These are phyloP conservation scores for Spinacia oleracea DNA, from an alignment of 179 eudicot species.

Conservation along the genomic window DNA sequence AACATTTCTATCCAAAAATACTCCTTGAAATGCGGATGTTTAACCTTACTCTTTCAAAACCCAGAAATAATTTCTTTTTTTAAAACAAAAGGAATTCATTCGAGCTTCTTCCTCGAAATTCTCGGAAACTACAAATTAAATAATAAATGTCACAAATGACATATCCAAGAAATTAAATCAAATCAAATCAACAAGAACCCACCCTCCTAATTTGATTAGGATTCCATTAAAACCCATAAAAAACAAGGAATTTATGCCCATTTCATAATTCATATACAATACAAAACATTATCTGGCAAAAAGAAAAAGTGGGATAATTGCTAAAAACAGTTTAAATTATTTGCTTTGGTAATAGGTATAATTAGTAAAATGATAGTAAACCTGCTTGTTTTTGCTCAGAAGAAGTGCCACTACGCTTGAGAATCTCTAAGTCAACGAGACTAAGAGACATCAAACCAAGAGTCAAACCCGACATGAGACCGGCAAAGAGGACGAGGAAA, in stretches of 20 bases:
- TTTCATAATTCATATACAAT: background rate
- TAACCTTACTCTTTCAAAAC: background rate
- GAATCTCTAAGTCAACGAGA: slow-evolving; percentile 86
- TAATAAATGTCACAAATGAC: background rate
- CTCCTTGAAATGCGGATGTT: background rate
- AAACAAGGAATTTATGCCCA: background rate
- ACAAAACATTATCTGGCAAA: background rate
- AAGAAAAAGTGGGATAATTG: background rate
- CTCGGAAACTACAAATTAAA: background rate
- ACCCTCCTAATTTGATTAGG: background rate
- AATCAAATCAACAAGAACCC: background rate
- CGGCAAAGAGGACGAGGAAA: slow-evolving; percentile 75
- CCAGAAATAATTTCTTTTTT: too few relatives aligned
- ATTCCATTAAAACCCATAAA: background rate
- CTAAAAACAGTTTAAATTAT: background rate
- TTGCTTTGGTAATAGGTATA: too few relatives aligned
- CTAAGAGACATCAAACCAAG: slow-evolving; percentile 91
- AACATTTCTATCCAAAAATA: background rate
- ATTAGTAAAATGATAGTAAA: slow-evolving; percentile 1
- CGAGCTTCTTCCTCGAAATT: background rate
- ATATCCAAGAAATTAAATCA: background rate
- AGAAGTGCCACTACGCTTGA: slow-evolving; percentile 68
- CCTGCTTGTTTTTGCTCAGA: slow-evolving; percentile 87
- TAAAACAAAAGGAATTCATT: background rate
- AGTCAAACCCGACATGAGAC: slow-evolving; percentile 88